Evolutionary conservation across 495 filamentous ascomycete genomes (phyloP).

Genomic region (Lepidopterella palustris): DNA sequence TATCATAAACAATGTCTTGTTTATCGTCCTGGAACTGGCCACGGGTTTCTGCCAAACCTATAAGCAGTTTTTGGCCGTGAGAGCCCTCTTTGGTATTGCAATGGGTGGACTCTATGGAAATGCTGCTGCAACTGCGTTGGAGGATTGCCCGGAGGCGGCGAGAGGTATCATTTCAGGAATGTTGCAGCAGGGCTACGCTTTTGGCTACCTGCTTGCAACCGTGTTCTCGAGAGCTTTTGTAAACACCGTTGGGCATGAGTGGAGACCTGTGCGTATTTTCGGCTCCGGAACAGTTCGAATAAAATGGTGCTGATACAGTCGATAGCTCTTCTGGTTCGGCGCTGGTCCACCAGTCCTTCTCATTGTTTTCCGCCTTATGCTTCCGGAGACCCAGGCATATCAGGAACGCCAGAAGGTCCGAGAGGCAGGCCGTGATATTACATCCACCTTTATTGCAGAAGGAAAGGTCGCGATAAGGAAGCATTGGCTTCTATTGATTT

Average conservation of each 20-base stretch:
- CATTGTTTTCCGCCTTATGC: constrained; percentile 66
- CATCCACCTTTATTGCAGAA: constrained; percentile 62
- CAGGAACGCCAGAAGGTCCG: constrained; percentile 56
- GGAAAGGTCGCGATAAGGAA: constrained; percentile 67
- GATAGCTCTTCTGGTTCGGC: constrained; percentile 84
- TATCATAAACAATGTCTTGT: constrained; percentile 72
- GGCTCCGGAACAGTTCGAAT: background rate
- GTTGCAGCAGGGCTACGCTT: constrained; percentile 83
- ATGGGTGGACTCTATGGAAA: constrained; percentile 90
- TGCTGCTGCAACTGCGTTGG: constrained; percentile 76
- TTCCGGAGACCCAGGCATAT: constrained; percentile 72
- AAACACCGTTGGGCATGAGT: constrained; percentile 27
- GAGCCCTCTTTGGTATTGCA: constrained; percentile 80
- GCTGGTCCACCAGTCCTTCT: constrained; percentile 74
- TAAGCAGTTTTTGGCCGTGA: constrained; percentile 67
- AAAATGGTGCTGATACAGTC: constrained; percentile 41
- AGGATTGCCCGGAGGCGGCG: constrained; percentile 70
- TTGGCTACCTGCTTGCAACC: constrained; percentile 76
- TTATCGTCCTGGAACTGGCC: constrained; percentile 71
- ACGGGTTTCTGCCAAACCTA: constrained; percentile 77
- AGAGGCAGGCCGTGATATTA: constrained; percentile 42
- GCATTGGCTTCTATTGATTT: constrained; percentile 73
- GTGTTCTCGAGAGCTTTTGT: constrained; percentile 57
- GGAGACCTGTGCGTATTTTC: constrained; percentile 23
- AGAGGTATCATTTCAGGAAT: constrained; percentile 74